These are phyloP conservation scores for Miamiensis avidus DNA, from an alignment of 169 alveolate species.

Conservation along the genomic window DNA sequence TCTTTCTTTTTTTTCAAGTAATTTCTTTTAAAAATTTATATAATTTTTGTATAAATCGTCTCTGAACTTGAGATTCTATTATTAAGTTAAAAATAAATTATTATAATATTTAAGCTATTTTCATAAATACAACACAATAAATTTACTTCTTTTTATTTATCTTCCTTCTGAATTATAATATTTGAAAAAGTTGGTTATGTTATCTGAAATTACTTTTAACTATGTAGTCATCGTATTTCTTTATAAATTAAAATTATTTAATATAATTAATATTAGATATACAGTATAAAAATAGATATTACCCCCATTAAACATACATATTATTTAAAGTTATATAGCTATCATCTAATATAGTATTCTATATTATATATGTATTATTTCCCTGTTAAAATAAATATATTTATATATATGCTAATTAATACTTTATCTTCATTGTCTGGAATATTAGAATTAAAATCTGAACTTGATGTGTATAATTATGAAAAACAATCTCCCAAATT, in stretches of 20 bases:
- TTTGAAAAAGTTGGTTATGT: too few relatives aligned
- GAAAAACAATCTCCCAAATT: neutral
- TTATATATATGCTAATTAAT: too few relatives aligned
- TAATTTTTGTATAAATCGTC: neutral
- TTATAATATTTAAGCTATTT: neutral
- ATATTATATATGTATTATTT: too few relatives aligned
- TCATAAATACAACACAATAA: too few relatives aligned
- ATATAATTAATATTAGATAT: too few relatives aligned
- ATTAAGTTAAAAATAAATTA: too few relatives aligned
- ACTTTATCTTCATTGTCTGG: neutral
- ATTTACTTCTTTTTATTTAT: too few relatives aligned
- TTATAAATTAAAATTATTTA: too few relatives aligned
- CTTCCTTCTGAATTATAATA: neutral
- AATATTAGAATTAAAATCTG: too few relatives aligned
- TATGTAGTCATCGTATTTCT: neutral
- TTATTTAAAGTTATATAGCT: neutral
- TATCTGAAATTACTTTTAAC: neutral
- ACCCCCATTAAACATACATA: neutral
- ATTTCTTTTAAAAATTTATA: neutral
- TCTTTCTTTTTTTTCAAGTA: neutral
- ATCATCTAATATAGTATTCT: neutral
- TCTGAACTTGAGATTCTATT: neutral
- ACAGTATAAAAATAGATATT: too few relatives aligned
- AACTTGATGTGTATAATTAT: neutral
- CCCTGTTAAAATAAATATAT: neutral